Percentiles rank a stretch among this genome's conserved stretches.
Evolutionary conservation across 495 filamentous ascomycete species (phyloP).

Genomic region (Penicillium fimorum): DNA sequence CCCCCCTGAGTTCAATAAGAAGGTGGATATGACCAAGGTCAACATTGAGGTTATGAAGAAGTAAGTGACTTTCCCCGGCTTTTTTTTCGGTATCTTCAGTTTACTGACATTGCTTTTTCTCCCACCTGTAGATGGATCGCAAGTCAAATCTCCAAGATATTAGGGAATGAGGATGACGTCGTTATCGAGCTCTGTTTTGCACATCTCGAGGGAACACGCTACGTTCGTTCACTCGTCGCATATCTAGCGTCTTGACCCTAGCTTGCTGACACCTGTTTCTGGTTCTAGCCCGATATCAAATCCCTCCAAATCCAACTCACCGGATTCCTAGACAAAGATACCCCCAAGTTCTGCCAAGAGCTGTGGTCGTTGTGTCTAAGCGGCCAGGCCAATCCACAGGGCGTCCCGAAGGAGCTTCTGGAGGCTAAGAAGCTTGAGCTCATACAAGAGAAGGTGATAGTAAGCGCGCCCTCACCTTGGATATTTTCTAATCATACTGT

Average conservation of each 20-base stretch:
- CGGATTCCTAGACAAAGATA: slow-evolving; percentile 93
- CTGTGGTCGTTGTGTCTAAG: slow-evolving; percentile 90
- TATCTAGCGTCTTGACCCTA: slow-evolving; percentile 3
- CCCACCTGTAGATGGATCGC: slow-evolving; percentile 76
- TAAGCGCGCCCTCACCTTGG: no score
- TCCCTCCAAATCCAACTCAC: slow-evolving; percentile 89
- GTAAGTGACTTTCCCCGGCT: slow-evolving; percentile 46
- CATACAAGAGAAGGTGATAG: slow-evolving; percentile 81
- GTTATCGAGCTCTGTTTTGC: slow-evolving; percentile 92
- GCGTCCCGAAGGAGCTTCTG: slow-evolving; percentile 89
- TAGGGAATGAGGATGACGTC: slow-evolving; percentile 90
- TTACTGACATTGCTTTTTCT: slow-evolving; percentile 11
- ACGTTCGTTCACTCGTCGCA: slow-evolving; percentile 54
- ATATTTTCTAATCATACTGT: slow-evolving; percentile 12
- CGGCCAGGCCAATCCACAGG: slow-evolving; percentile 81
- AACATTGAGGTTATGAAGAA: slow-evolving; percentile 98
- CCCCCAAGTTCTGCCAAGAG: slow-evolving; percentile 86
- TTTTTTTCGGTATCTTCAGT: slow-evolving; percentile 4
- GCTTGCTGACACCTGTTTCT: slow-evolving; percentile 12
- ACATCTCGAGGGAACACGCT: slow-evolving; percentile 74
- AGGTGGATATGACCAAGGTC: slow-evolving; percentile 96
- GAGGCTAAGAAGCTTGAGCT: slow-evolving; percentile 96
- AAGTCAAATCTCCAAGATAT: slow-evolving; percentile 76
- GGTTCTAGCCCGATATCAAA: slow-evolving; percentile 87
- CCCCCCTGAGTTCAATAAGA: slow-evolving; percentile 86